Percentiles rank a stretch among this genome's conserved stretches.
These are phyloP conservation scores for Boletus eberwhitei DNA, from an alignment of 768 basidiomycete genomes.

Conservation along the genomic window DNA sequence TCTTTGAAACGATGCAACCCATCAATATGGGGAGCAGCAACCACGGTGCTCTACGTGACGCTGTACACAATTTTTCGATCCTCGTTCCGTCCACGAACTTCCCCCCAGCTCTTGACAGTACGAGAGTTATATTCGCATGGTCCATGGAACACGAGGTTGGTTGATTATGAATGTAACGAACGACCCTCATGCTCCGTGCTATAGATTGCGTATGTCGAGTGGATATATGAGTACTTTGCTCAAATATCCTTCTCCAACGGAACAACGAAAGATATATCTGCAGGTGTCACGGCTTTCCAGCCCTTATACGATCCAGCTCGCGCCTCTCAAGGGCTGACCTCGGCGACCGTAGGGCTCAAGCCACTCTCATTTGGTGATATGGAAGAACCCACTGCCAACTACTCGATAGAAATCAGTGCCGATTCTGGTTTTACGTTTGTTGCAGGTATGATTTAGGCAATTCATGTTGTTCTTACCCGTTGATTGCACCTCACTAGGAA, in stretches of 20 bases:
- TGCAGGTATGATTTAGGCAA: background rate
- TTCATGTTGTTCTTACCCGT: background rate
- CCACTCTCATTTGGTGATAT: no score
- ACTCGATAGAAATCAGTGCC: conserved; percentile 1
- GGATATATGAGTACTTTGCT: conserved; percentile 20
- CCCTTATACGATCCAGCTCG: conserved; percentile 2
- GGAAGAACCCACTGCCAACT: background rate
- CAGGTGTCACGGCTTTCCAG: conserved; percentile 14
- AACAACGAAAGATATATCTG: conserved; percentile 11
- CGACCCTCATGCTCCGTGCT: background rate
- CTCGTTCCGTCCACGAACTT: background rate
- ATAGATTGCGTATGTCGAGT: background rate
- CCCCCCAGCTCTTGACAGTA: background rate
- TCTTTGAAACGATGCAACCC: background rate
- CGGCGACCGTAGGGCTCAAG: background rate
- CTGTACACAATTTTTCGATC: background rate
- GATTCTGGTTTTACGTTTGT: background rate
- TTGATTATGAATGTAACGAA: background rate
- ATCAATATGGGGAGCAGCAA: background rate
- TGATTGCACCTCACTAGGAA: background rate
- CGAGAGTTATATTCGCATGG: accelerated
- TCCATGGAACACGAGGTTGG: background rate
- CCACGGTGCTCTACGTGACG: background rate
- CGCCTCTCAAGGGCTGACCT: background rate
- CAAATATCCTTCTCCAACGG: conserved; percentile 16